These are phyloP conservation scores for Leishmania arabica DNA, from an alignment of 208 protist genomes.

Conservation along the genomic window DNA sequence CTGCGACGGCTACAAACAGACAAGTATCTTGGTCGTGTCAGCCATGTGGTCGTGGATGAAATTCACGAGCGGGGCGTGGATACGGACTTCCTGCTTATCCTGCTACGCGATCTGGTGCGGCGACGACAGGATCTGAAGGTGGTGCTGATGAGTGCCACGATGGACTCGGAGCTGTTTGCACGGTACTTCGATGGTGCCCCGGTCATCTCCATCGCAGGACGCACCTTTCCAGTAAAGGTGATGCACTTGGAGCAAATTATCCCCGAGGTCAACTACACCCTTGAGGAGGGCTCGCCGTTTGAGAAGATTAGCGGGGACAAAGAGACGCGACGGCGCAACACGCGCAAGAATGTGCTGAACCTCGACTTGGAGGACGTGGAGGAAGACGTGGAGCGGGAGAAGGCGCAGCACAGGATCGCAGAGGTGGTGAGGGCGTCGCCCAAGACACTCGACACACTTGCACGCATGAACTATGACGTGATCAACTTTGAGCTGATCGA, in stretches of 20 bases:
- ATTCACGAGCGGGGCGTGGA: slow-evolving; percentile 97
- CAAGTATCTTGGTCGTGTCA: slow-evolving; percentile 86
- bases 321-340: slow-evolving; percentile 64
- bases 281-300: slow-evolving; percentile 86
- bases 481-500: slow-evolving; percentile 97
- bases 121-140: slow-evolving; percentile 83
- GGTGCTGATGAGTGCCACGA: slow-evolving; percentile 95
- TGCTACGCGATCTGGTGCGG: slow-evolving; percentile 88
- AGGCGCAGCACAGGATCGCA: slow-evolving; percentile 45
- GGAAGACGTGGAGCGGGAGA: slow-evolving; percentile 50
- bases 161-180: slow-evolving; percentile 94
- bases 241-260: slow-evolving; percentile 95
- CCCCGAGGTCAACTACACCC: slow-evolving; percentile 69
- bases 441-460: slow-evolving; percentile 66
- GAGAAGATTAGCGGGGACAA: slow-evolving; percentile 51
- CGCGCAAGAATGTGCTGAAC: slow-evolving; percentile 58
- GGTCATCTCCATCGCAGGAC: slow-evolving; percentile 92
- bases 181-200: slow-evolving; percentile 92
- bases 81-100: slow-evolving; percentile 94
- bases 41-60: slow-evolving; percentile 95
- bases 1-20: slow-evolving; percentile 90
- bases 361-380: slow-evolving; percentile 72
- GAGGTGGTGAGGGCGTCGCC: slow-evolving; percentile 47
- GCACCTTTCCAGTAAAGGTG: slow-evolving; percentile 94
- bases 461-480: slow-evolving; percentile 87